Evolutionary conservation across 176 grass and related monocot genomes (phyloP).

Genomic region (Oryza glaberrima): DNA sequence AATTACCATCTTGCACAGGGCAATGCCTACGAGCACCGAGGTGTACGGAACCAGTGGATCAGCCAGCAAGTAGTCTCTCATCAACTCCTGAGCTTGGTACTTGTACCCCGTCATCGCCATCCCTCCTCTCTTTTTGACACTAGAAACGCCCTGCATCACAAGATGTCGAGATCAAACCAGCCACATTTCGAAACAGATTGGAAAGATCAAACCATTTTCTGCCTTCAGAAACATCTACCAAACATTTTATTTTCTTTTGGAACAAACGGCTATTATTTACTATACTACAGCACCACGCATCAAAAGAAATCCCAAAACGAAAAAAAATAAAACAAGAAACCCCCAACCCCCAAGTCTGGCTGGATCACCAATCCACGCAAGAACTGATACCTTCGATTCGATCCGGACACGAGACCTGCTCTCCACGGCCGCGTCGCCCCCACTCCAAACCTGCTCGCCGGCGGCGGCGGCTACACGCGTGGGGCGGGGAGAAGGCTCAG

Average conservation of each 20-base stretch:
- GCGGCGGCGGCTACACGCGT: slow-evolving; percentile 1
- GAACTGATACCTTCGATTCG: background rate
- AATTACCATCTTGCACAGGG: slow-evolving; percentile 91
- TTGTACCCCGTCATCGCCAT: slow-evolving; percentile 63
- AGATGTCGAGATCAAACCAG: background rate
- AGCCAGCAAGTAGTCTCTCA: slow-evolving; percentile 80
- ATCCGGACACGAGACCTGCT: background rate
- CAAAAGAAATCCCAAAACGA: background rate
- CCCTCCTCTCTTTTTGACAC: background rate
- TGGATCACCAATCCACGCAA: background rate
- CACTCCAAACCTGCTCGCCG: background rate
- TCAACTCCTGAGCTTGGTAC: slow-evolving; percentile 67
- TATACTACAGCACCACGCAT: background rate
- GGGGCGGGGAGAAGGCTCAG: background rate
- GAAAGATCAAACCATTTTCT: slow-evolving; percentile 11
- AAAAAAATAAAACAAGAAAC: background rate
- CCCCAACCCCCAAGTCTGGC: background rate
- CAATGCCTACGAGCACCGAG: slow-evolving; percentile 72
- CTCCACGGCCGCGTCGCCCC: background rate
- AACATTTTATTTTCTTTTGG: background rate
- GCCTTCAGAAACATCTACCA: background rate
- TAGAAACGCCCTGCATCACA: slow-evolving; percentile 40
- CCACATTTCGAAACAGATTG: background rate
- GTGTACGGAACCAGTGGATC: slow-evolving; percentile 73
- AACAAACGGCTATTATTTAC: background rate